These are phyloP conservation scores for Rosa persica DNA, from an alignment of 306 rosid species.

Conservation along the genomic window DNA sequence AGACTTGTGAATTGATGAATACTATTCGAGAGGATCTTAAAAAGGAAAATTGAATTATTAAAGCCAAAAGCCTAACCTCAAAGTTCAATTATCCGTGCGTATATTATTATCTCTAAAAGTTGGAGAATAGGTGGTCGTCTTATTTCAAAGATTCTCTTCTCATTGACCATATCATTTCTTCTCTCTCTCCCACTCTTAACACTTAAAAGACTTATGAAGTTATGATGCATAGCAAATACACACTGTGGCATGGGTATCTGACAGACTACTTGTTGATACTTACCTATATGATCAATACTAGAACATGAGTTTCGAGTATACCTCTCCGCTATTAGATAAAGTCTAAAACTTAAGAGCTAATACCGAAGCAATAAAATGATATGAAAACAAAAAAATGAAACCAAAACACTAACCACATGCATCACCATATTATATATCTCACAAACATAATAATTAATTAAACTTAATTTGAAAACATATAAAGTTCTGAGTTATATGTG, in stretches of 20 bases:
- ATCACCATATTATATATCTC: not conserved
- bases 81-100: slow-evolving; percentile 37
- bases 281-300: not conserved
- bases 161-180: slow-evolving; percentile 18
- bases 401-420: not conserved
- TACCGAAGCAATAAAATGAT: not conserved
- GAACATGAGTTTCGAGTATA: not conserved
- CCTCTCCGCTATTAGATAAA: no score
- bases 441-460: no score
- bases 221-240: not conserved
- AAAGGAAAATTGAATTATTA: slow-evolving; percentile 38
- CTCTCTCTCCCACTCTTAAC: not conserved
- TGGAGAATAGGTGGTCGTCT: slow-evolving; percentile 25
- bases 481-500: no score
- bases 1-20: slow-evolving; percentile 4
- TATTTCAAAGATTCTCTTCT: slow-evolving; percentile 40
- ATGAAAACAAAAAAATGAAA: not conserved
- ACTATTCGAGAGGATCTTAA: slow-evolving; percentile 30
- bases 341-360: no score
- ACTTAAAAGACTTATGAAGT: not conserved
- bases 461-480: not conserved
- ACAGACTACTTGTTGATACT: not conserved
- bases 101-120: slow-evolving; percentile 38
- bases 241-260: not conserved
- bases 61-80: slow-evolving; percentile 38